phyloP scores from a whole-genome alignment of 306 rosid genomes.

The Cicer judaicum region DNA sequence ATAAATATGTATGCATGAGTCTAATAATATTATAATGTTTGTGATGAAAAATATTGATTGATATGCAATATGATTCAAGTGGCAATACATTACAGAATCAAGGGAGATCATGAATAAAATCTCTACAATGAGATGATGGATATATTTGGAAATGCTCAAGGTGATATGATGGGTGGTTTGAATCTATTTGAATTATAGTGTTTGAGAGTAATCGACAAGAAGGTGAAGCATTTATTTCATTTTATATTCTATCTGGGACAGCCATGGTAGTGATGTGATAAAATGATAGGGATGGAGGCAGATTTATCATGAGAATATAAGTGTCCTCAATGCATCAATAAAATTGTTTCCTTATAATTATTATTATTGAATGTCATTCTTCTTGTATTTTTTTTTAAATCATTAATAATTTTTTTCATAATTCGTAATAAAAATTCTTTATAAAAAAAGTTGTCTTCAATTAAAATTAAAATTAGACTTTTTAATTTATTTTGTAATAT shows the following conservation, averaged over 20 bases:
- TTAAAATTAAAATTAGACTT: no score
- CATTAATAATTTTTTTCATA: no score
- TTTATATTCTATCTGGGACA: neutral
- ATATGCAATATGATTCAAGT: slow-evolving; percentile 16
- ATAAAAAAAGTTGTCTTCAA: no score
- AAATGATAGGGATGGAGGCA: neutral
- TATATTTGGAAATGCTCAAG: slow-evolving; percentile 24
- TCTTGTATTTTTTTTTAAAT: no score
- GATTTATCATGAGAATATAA: no score
- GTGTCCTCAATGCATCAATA: no score
- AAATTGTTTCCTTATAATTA: no score
- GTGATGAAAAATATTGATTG: neutral
- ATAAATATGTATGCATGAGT: neutral
- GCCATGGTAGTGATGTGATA: neutral
- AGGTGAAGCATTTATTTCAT: neutral
- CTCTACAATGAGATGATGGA: slow-evolving; percentile 1
- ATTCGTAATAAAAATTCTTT: no score
- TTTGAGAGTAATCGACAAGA: neutral
- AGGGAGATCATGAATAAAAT: slow-evolving; percentile 1
- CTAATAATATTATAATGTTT: neutral
- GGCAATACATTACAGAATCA: neutral
- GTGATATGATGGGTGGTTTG: neutral
- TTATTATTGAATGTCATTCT: no score
- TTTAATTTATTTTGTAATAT: no score
- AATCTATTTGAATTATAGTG: neutral